Conservation (phyloP, 768 basidiomycete species). For the Artomyces pyxidatus region DNA sequence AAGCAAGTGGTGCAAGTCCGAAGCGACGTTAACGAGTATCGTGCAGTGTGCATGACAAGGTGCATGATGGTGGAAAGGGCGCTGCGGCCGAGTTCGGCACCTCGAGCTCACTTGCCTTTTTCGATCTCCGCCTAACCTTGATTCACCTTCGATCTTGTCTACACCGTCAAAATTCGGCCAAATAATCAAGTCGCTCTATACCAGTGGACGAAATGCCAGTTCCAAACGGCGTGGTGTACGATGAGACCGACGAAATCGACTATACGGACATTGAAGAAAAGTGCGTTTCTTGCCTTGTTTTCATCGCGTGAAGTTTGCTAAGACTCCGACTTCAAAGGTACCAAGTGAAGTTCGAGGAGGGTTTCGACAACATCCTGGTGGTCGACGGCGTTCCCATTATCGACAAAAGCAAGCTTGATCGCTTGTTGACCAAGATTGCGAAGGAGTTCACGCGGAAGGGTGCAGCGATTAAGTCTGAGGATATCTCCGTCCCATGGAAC, state of each 20-base stretch:
- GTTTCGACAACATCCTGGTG: slow-evolving; percentile 86
- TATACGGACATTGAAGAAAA: slow-evolving; percentile 17
- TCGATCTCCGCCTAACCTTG: slow-evolving; percentile 3
- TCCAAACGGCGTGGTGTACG: neutral
- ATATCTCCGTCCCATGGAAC: slow-evolving; percentile 87
- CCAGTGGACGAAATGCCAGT: slow-evolving; percentile 6
- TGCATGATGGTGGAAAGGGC: too few species aligned
- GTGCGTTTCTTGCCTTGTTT: neutral
- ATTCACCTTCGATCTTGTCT: neutral
- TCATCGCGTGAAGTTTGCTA: neutral
- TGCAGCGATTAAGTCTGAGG: slow-evolving; percentile 62
- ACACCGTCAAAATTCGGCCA: neutral
- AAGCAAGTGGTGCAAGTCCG: too few species aligned
- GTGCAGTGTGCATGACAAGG: too few species aligned
- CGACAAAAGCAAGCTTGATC: slow-evolving; percentile 78
- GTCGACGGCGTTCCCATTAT: slow-evolving; percentile 91
- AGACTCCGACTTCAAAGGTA: slow-evolving; percentile 49
- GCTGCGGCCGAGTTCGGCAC: too few species aligned
- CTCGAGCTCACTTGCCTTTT: too few species aligned
- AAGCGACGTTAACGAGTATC: too few species aligned
- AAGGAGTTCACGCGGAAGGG: slow-evolving; percentile 85
- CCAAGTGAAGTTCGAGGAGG: slow-evolving; percentile 73
- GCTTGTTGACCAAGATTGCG: slow-evolving; percentile 68
- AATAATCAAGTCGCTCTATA: neutral
- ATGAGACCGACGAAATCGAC: slow-evolving; percentile 11